Conservation (phyloP, 306 rosid genomes). For the Cicer arietinum region DNA sequence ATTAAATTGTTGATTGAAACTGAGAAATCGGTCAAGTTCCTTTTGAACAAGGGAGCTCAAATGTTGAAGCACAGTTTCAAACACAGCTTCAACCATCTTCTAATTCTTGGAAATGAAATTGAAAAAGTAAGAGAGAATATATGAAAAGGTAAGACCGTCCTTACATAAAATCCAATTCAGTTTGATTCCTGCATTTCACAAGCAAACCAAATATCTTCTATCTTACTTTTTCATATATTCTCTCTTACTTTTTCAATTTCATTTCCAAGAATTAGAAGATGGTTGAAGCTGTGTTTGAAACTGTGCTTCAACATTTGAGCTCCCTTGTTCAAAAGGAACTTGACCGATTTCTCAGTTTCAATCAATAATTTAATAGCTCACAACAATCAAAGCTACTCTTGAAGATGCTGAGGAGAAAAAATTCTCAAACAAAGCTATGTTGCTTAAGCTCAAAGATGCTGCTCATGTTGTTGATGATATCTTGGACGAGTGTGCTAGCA, state of each 20-base stretch:
- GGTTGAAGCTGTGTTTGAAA: background rate
- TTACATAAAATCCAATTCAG: too few species aligned
- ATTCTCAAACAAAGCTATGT: background rate
- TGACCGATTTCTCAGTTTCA: background rate
- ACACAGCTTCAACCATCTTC: constrained; percentile 30
- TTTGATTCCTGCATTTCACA: too few species aligned
- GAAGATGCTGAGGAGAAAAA: constrained; percentile 51
- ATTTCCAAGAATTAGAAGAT: background rate
- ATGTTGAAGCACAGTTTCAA: background rate
- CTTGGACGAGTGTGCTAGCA: too few species aligned
- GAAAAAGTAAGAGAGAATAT: too few species aligned
- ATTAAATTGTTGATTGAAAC: background rate
- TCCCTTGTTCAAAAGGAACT: constrained; percentile 5
- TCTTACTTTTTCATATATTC: too few species aligned
- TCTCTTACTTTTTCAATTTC: too few species aligned
- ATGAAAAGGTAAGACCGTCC: too few species aligned
- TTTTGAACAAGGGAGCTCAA: background rate
- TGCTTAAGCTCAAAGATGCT: too few species aligned
- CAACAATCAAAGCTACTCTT: constrained; percentile 39
- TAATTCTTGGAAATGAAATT: too few species aligned
- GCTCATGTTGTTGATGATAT: too few species aligned
- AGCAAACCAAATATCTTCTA: too few species aligned
- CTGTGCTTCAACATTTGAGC: background rate
- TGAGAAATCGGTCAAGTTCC: constrained; percentile 4
- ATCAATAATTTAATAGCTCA: background rate